phyloP scores from a whole-genome alignment of 148 eudicot species.

The Amaranthus hypochondriacus region DNA sequence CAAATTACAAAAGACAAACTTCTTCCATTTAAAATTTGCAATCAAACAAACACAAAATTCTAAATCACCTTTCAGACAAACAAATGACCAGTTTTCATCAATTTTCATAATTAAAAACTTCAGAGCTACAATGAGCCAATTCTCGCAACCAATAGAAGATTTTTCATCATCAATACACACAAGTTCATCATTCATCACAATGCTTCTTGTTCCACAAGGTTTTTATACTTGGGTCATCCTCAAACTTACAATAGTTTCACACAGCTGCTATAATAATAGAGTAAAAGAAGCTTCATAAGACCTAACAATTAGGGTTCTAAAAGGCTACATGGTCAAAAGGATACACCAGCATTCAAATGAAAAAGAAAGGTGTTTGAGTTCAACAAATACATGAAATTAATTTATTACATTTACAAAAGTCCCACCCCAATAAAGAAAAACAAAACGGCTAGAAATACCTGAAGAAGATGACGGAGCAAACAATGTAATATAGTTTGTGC shows the following conservation, averaged over 20 bases:
- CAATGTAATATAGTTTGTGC: constrained; percentile 98
- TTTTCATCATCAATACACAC: background rate
- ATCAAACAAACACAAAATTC: no score
- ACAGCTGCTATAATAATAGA: background rate
- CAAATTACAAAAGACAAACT: no score
- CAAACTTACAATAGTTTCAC: background rate
- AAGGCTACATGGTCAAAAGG: background rate
- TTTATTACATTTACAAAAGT: background rate
- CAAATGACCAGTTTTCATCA: no score
- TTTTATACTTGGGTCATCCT: background rate
- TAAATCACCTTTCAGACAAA: no score
- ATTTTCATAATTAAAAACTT: no score
- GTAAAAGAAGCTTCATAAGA: background rate
- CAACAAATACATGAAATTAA: background rate
- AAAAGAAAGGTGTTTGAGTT: background rate
- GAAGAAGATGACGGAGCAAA: constrained; percentile 92
- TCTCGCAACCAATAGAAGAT: background rate
- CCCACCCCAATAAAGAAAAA: background rate
- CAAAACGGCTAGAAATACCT: constrained; percentile 41
- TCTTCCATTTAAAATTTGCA: no score
- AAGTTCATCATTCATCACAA: background rate
- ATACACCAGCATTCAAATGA: background rate
- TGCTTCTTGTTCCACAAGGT: background rate
- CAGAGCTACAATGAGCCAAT: no score
- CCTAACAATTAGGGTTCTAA: background rate